Evolutionary conservation across 2,329 filamentous ascomycete genomes (phyloP).

Genomic region (Talaromyces amestolkiae): DNA sequence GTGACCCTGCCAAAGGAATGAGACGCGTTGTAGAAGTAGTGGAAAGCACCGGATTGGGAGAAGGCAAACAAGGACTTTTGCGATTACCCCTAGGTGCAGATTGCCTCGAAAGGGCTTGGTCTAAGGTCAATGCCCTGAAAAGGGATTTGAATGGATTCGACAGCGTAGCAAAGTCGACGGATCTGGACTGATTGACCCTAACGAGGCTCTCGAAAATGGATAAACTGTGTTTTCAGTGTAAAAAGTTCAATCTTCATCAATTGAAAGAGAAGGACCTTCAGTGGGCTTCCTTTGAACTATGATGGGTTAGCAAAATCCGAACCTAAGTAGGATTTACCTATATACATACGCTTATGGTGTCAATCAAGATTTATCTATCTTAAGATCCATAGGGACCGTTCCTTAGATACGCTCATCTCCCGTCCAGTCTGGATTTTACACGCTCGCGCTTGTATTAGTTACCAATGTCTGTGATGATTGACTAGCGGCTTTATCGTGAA

Average conservation of each 20-base stretch:
- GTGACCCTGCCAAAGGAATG: neutral
- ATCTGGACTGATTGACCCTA: too few relatives aligned
- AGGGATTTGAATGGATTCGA: too few relatives aligned
- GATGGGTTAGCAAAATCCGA: neutral
- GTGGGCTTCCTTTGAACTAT: neutral
- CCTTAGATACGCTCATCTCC: conserved; percentile 40
- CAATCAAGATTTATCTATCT: too few relatives aligned
- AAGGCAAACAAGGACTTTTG: neutral
- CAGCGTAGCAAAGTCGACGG: too few relatives aligned
- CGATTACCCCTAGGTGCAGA: neutral
- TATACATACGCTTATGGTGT: too few relatives aligned
- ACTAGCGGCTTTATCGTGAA: conserved; percentile 64
- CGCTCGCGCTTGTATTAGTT: conserved; percentile 60
- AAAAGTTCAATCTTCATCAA: neutral
- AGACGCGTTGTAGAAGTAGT: neutral
- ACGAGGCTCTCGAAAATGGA: too few relatives aligned
- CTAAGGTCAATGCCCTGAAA: too few relatives aligned
- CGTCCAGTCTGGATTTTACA: conserved; percentile 64
- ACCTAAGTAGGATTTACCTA: neutral
- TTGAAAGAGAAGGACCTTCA: neutral
- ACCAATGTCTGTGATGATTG: conserved; percentile 58
- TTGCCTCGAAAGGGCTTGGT: too few relatives aligned
- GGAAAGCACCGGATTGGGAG: neutral
- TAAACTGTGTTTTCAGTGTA: neutral
- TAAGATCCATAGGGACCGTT: too few relatives aligned